Evolutionary conservation across 2,329 filamentous ascomycete species (phyloP).

Genomic region (Fusarium sp.): DNA sequence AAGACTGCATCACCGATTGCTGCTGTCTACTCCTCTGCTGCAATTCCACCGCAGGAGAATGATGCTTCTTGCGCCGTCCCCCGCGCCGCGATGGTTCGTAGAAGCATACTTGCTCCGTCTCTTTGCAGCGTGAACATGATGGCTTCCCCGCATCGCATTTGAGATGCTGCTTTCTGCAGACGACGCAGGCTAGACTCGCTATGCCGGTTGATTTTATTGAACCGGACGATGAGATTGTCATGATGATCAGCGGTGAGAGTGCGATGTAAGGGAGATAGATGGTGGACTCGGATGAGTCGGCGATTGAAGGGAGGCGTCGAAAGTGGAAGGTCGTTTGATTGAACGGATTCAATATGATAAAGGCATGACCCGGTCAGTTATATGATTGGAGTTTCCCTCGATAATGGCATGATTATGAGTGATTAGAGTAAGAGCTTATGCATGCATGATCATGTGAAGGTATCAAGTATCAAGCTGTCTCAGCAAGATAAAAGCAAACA

Average conservation of each 20-base stretch:
- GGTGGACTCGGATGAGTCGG: slow-evolving; percentile 8
- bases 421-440: neutral
- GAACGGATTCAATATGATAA: neutral
- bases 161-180: slow-evolving; percentile 38
- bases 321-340: neutral
- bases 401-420: neutral
- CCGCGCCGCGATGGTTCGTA: slow-evolving; percentile 41
- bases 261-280: neutral
- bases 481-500: neutral
- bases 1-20: neutral
- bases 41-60: neutral
- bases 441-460: neutral
- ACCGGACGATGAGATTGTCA: slow-evolving; percentile 13
- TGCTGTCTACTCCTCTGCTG: neutral
- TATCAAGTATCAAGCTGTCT: slow-evolving; percentile 8
- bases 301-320: slow-evolving; percentile 7
- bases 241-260: neutral
- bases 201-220: slow-evolving; percentile 21
- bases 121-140: slow-evolving; percentile 33
- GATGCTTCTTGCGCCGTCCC: slow-evolving; percentile 29
- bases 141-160: slow-evolving; percentile 40
- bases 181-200: slow-evolving; percentile 34
- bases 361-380: neutral
- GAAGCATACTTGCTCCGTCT: slow-evolving; percentile 15
- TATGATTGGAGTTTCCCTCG: neutral